Evolutionary conservation across 768 basidiomycete species (phyloP).

Genomic region (Naganishia kalamii): DNA sequence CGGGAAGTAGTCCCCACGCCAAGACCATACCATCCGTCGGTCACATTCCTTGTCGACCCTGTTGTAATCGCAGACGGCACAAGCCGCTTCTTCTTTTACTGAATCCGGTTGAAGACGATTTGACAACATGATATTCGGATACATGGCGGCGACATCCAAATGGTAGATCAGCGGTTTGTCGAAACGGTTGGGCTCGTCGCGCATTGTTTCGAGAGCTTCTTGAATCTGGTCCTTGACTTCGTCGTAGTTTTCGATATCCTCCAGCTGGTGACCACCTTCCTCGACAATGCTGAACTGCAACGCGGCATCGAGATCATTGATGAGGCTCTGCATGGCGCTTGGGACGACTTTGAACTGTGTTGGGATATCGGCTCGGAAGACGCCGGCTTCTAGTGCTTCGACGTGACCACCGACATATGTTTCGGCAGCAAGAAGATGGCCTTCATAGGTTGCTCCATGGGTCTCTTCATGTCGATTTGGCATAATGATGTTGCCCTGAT

Average conservation of each 20-base stretch:
- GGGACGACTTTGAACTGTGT: constrained; percentile 94
- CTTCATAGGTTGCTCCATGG: constrained; percentile 86
- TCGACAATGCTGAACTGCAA: constrained; percentile 79
- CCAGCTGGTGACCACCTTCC: constrained; percentile 68
- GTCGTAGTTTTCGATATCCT: constrained; percentile 87
- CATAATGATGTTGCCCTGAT: constrained; percentile 85
- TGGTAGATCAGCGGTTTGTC: constrained; percentile 97
- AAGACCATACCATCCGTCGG: constrained; percentile 89
- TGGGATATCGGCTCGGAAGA: constrained; percentile 90
- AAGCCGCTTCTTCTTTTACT: constrained; percentile 89
- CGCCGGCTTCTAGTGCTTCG: constrained; percentile 95
- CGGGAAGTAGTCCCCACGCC: constrained; percentile 97
- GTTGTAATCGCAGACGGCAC: constrained; percentile 97
- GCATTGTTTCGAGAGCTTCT: constrained; percentile 73
- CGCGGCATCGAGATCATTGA: constrained; percentile 88
- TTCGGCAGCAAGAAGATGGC: constrained; percentile 92
- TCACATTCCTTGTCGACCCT: constrained; percentile 93
- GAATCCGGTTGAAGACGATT: constrained; percentile 98
- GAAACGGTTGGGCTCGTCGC: constrained; percentile 77
- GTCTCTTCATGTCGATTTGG: constrained; percentile 93
- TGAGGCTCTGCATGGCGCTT: constrained; percentile 75
- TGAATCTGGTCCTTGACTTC: constrained; percentile 77
- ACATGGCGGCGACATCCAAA: constrained; percentile 98
- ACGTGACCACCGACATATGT: constrained; percentile 99
- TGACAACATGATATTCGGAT: constrained; percentile 99